Conservation (phyloP, 2,329 filamentous ascomycete genomes). For the Colletotrichum theobromicola region DNA sequence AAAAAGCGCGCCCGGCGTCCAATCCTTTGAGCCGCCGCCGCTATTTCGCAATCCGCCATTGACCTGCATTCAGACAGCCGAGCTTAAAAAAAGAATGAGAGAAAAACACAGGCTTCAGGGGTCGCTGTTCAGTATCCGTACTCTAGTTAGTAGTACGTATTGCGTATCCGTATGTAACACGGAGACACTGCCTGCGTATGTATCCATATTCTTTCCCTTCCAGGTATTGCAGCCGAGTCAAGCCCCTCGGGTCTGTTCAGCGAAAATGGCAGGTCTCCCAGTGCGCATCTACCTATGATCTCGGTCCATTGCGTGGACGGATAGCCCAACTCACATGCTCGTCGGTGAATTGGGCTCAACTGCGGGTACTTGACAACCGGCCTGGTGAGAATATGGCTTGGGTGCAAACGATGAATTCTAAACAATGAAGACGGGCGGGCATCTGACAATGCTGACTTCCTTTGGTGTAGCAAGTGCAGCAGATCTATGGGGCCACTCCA, state of each 20-base stretch:
- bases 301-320: background rate
- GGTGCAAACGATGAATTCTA: background rate
- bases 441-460: background rate
- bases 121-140: background rate
- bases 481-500: constrained; percentile 14
- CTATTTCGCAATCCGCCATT: constrained; percentile 11
- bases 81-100: constrained; percentile 15
- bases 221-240: constrained; percentile 14
- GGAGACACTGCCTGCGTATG: background rate
- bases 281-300: background rate
- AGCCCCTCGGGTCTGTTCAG: constrained; percentile 3
- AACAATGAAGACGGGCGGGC: background rate
- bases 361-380: background rate
- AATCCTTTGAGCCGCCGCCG: constrained; percentile 16
- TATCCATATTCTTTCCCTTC: background rate
- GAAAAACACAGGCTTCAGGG: constrained; percentile 13
- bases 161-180: background rate
- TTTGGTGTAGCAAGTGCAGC: background rate
- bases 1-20: background rate
- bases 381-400: background rate
- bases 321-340: background rate
- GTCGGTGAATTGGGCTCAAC: background rate
- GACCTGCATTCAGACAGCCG: constrained; percentile 21
- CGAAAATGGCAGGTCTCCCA: background rate
- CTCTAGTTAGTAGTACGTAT: no score